phyloP scores from a whole-genome alignment of 2,329 filamentous ascomycete species.

The Colletotrichum acutatum region DNA sequence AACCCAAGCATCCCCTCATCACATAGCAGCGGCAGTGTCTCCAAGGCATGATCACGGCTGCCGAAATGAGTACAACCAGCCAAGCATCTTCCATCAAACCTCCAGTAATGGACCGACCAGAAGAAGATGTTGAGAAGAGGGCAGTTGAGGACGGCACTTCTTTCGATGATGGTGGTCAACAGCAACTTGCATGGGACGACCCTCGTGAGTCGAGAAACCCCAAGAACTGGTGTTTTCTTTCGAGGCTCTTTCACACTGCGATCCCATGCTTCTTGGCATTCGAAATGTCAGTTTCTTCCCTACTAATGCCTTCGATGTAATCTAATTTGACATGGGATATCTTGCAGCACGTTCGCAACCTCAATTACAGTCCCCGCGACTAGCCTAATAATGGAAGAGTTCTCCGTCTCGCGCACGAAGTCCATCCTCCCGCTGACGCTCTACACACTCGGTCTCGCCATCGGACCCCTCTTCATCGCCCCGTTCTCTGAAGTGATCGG shows the following conservation, averaged over 20 bases:
- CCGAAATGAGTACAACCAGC: background rate
- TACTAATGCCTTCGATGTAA: background rate
- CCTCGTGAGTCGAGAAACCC: conserved; percentile 34
- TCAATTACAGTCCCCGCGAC: conserved; percentile 34
- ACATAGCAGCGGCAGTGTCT: rapidly evolving
- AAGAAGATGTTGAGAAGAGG: conserved; percentile 11
- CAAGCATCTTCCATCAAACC: background rate
- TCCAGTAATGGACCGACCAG: background rate
- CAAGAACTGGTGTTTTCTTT: conserved; percentile 27
- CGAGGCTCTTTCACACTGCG: conserved; percentile 27
- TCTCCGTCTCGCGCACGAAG: conserved; percentile 33
- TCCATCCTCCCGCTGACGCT: conserved; percentile 59
- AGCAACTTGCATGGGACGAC: conserved; percentile 19
- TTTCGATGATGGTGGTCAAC: background rate
- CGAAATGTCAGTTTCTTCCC: conserved; percentile 21
- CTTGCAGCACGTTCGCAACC: conserved; percentile 29
- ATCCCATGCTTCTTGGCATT: conserved; percentile 35
- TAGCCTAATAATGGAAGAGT: conserved; percentile 15
- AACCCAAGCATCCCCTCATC: too few relatives aligned
- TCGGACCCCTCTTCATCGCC: conserved; percentile 83
- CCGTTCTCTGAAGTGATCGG: conserved; percentile 76
- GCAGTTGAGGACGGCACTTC: conserved; percentile 1
- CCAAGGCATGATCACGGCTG: too few relatives aligned
- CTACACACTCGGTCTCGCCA: conserved; percentile 79
- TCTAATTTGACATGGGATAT: rapidly evolving